These are phyloP conservation scores for Microdochium nivale DNA, from an alignment of 2,329 filamentous ascomycete genomes.

Conservation along the genomic window DNA sequence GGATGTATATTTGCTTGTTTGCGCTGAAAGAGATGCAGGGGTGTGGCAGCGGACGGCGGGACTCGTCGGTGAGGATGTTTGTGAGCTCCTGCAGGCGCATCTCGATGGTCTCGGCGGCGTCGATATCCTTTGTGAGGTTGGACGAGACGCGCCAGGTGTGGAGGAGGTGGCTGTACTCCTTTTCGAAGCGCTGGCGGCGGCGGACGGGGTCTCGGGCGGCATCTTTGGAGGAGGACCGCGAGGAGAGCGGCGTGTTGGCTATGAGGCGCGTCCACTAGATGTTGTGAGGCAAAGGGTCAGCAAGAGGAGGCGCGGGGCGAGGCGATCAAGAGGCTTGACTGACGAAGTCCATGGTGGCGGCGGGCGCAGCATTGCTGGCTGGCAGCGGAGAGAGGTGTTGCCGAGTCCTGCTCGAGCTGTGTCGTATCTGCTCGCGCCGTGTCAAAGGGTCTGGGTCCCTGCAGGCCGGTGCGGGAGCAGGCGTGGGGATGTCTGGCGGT, in stretches of 20 bases:
- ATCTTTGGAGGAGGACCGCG: slow-evolving; percentile 47
- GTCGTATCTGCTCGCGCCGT: neutral
- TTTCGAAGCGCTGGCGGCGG: slow-evolving; percentile 58
- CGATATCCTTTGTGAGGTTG: slow-evolving; percentile 50
- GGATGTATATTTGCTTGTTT: slow-evolving; percentile 79
- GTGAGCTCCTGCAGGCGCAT: slow-evolving; percentile 55
- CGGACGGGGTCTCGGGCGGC: slow-evolving; percentile 54
- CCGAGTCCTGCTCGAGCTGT: neutral
- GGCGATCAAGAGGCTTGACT: neutral
- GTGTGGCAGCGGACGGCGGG: slow-evolving; percentile 78
- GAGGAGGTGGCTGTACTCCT: slow-evolving; percentile 55
- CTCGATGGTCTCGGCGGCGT: slow-evolving; percentile 55
- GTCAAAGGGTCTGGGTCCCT: neutral
- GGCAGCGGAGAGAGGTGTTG: neutral
- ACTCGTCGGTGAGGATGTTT: slow-evolving; percentile 78
- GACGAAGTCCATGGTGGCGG: neutral
- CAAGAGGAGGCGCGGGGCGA: slow-evolving; percentile 2
- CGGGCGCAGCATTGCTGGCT: neutral
- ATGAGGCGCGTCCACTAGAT: slow-evolving; percentile 58
- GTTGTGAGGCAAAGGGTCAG: slow-evolving; percentile 3
- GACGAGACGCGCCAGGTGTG: slow-evolving; percentile 54
- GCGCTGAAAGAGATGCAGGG: slow-evolving; percentile 85
- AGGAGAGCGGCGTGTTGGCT: slow-evolving; percentile 51
- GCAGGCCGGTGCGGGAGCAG: neutral
- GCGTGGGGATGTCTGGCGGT: neutral